Evolutionary conservation across 345 rosid species (phyloP).

Genomic region (Linum usitatissimum): DNA sequence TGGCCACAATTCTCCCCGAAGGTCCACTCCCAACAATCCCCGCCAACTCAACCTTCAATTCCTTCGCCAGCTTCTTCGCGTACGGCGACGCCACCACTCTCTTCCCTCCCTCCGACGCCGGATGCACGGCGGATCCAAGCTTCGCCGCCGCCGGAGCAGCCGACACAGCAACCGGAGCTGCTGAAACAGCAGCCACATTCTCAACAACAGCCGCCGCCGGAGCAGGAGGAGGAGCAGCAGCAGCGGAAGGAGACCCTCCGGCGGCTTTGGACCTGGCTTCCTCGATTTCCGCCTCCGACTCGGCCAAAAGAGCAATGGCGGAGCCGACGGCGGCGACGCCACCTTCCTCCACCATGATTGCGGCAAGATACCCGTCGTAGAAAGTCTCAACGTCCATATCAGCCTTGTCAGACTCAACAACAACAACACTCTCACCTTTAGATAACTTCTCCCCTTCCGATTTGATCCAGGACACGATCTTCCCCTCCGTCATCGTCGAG

Average conservation of each 20-base stretch:
- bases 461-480: constrained; percentile 87
- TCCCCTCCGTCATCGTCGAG: constrained; percentile 94
- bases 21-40: constrained; percentile 72
- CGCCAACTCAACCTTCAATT: constrained; percentile 65
- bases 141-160: constrained; percentile 2
- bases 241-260: constrained; percentile 18
- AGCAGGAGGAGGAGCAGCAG: background rate
- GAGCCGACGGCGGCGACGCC: constrained; percentile 90
- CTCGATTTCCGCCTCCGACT: constrained; percentile 60
- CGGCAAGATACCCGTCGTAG: constrained; percentile 85
- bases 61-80: constrained; percentile 81
- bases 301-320: constrained; percentile 84
- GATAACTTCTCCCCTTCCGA: constrained; percentile 84
- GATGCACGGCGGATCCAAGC: constrained; percentile 41
- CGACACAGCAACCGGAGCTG: background rate
- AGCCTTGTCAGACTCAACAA: constrained; percentile 92
- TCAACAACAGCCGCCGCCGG: constrained; percentile 14
- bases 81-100: constrained; percentile 81
- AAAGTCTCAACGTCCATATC: constrained; percentile 98
- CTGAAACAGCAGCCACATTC: background rate
- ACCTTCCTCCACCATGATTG: constrained; percentile 90
- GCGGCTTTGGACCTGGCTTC: constrained; percentile 60
- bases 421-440: constrained; percentile 89
- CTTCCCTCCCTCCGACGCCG: constrained; percentile 85
- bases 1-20: constrained; percentile 86